Evolutionary conservation across 1,284 basidiomycete genomes (phyloP), one percentile per base, ranked within the genome.

Genomic region (Heterobasidion occidentale): DNA sequence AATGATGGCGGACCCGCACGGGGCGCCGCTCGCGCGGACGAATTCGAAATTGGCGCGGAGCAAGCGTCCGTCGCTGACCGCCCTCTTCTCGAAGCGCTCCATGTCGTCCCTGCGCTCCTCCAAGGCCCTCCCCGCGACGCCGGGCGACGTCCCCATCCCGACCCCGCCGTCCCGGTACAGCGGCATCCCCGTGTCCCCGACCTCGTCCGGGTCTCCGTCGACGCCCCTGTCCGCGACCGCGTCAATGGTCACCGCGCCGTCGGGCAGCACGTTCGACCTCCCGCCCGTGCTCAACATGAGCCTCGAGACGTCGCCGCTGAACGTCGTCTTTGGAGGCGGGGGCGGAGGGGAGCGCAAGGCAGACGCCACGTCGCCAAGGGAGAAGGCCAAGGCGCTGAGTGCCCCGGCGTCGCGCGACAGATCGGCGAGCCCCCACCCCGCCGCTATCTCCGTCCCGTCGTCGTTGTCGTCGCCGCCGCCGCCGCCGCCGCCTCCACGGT

Each of bases 241-340:
- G 5, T 57, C 53, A 7, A 55, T 59, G 48, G 55, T 59, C 8
- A 79, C 77, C 27, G 76, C 75, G 7, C 75, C 76, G 8, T 73
- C 71, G 56, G 68, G 68, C 27, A 76, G 70, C 60, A 65, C 68
- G 46, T 64, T 64, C 20, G 70, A 68, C 53, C 59, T 74, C 11
- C 77, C 80, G 11, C 79, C 80, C 15, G 68, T 76, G 35, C 66
- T 83, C 34, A 76, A 80, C 59, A 80, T 77, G 7, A 64, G 73
- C 19, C 79, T 83, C 60, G 77, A 80, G 34, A 73, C 70, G 3
- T 76, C 77, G 1, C 67, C 74, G 15, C 71, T 78, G 34, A 64
- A 70, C 12, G 63, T 81, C n/a, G 69, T 66, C 20, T 66, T 77
- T 51, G 74, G 70, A 11, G 66, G 76, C 8, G 19, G 44, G 54